Evolutionary conservation across 768 basidiomycete genomes (phyloP).

Genomic region (Russula sp.): DNA sequence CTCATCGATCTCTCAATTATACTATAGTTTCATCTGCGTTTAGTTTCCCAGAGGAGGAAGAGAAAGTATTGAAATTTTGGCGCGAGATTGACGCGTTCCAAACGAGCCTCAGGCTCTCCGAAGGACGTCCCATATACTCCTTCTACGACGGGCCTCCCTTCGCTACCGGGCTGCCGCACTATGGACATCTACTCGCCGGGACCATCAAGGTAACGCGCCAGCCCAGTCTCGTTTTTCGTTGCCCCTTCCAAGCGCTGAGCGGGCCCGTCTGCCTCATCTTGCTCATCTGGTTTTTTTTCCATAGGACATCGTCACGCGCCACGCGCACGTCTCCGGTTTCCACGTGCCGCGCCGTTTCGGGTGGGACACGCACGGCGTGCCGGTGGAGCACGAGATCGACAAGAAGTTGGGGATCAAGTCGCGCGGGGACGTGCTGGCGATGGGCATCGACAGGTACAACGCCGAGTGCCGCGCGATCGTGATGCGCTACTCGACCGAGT

Average conservation of each 20-base stretch:
- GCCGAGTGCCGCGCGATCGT: slow-evolving; percentile 94
- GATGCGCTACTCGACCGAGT: slow-evolving; percentile 93
- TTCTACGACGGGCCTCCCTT: slow-evolving; percentile 99
- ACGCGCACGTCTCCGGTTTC: slow-evolving; percentile 88
- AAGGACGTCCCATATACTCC: slow-evolving; percentile 83
- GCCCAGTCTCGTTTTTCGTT: background rate
- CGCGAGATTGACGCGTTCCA: slow-evolving; percentile 96
- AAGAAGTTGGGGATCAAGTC: slow-evolving; percentile 90
- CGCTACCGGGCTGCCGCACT: slow-evolving; percentile 94
- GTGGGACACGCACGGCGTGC: slow-evolving; percentile 98
- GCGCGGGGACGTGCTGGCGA: slow-evolving; percentile 85
- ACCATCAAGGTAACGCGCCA: slow-evolving; percentile 71
- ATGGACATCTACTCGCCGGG: slow-evolving; percentile 89
- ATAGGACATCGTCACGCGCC: slow-evolving; percentile 95
- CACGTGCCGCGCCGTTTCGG: slow-evolving; percentile 94
- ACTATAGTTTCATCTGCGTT: slow-evolving; percentile 66
- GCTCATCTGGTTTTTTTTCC: slow-evolving; percentile 6
- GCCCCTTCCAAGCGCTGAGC: background rate
- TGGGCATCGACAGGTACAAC: slow-evolving; percentile 98
- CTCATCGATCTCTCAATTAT: slow-evolving; percentile 15
- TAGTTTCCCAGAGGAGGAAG: slow-evolving; percentile 83
- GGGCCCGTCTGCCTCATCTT: background rate
- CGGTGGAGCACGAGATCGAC: slow-evolving; percentile 99
- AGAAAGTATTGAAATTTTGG: slow-evolving; percentile 89
- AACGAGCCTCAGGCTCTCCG: slow-evolving; percentile 86